phyloP scores from a whole-genome alignment of 495 filamentous ascomycete species.

The Tuber indicum region DNA sequence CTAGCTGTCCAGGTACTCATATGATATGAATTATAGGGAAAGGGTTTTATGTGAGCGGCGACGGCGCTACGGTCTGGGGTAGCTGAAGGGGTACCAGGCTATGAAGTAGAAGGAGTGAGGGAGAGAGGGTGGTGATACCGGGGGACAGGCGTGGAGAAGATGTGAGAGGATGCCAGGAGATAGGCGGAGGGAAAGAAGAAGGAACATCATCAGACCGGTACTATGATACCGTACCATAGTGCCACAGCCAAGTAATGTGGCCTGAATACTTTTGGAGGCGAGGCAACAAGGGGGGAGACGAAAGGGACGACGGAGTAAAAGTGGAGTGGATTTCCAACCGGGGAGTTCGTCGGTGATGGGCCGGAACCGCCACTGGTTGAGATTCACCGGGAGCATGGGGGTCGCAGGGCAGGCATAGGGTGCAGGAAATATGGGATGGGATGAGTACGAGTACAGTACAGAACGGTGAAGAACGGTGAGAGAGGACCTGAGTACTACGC shows the following conservation, averaged over 20 bases:
- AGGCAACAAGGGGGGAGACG: not conserved
- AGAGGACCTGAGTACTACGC: slow-evolving; percentile 37
- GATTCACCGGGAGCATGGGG: slow-evolving; percentile 29
- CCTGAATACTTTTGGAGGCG: not conserved
- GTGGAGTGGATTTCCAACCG: slow-evolving; percentile 36
- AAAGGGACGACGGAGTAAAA: slow-evolving; percentile 35
- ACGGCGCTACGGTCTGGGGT: not conserved
- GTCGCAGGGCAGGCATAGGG: slow-evolving; percentile 19
- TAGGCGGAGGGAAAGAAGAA: slow-evolving; percentile 20
- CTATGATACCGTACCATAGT: not conserved
- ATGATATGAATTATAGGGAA: not conserved
- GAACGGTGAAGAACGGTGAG: not conserved
- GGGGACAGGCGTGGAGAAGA: not conserved
- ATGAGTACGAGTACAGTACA: slow-evolving; percentile 11
- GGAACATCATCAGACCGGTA: slow-evolving; percentile 17
- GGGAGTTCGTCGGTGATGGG: slow-evolving; percentile 36
- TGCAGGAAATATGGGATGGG: slow-evolving; percentile 36
- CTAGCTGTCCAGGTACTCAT: slow-evolving; percentile 8
- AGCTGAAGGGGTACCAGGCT: not conserved
- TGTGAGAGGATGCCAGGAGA: not conserved
- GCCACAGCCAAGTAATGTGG: not conserved
- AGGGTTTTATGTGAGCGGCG: not conserved
- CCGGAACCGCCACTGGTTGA: slow-evolving; percentile 31
- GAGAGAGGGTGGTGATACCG: not conserved
- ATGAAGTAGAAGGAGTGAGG: not conserved